phyloP scores from a whole-genome alignment of 345 rosid genomes.

The Erucastrum elatum region DNA sequence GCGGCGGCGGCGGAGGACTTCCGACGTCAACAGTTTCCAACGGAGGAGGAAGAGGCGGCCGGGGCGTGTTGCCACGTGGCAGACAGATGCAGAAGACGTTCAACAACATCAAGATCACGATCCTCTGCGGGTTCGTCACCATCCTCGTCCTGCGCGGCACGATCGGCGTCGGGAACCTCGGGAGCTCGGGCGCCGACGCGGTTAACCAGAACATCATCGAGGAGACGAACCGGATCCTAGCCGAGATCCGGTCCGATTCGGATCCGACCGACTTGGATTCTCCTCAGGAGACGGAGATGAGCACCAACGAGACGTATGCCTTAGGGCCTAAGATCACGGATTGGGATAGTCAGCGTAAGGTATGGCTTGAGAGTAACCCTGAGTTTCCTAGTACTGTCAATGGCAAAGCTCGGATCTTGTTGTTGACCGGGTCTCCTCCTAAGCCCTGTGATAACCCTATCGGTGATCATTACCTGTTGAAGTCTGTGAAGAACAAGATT shows the following conservation, averaged over 20 bases:
- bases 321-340: background rate
- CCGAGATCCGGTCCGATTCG: background rate
- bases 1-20: background rate
- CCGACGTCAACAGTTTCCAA: background rate
- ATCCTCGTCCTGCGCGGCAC: slow-evolving; percentile 2
- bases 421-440: background rate
- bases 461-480: background rate
- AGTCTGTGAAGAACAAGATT: background rate
- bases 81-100: background rate
- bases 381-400: background rate
- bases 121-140: background rate
- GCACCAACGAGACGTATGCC: background rate
- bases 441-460: background rate
- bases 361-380: background rate
- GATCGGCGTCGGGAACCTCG: background rate
- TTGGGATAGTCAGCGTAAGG: background rate
- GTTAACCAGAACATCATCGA: background rate
- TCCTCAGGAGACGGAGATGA: background rate
- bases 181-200: background rate
- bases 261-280: background rate
- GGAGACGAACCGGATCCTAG: background rate
- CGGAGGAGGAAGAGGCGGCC: background rate
- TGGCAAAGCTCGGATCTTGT: slow-evolving; percentile 1
- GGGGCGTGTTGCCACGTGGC: background rate
- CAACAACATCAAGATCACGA: slow-evolving; percentile 2